Conservation (phyloP, 345 rosid genomes). For the Eucalyptus regnans region DNA sequence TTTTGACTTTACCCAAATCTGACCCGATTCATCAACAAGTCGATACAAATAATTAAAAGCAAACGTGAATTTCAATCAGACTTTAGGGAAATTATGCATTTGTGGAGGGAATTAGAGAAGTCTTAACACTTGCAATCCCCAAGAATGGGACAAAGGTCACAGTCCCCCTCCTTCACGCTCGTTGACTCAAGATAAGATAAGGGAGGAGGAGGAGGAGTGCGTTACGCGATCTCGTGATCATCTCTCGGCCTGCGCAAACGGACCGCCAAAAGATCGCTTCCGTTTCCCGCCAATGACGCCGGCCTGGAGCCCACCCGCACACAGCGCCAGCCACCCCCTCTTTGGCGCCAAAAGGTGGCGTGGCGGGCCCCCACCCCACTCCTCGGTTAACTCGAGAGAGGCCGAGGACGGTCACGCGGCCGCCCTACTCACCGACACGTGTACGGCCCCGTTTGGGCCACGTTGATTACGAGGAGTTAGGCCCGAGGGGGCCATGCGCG, state of each 20-base stretch:
- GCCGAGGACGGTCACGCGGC: neutral
- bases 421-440: neutral
- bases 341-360: constrained; percentile 15
- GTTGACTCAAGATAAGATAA: neutral
- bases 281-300: constrained; percentile 29
- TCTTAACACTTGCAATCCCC: neutral
- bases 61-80: neutral
- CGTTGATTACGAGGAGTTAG: neutral
- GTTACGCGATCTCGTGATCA: neutral
- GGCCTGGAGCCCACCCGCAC: constrained; percentile 5
- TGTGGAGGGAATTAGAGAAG: neutral
- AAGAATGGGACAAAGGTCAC: neutral
- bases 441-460: neutral
- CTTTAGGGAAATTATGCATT: neutral
- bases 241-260: neutral
- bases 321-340: neutral
- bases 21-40: fast-evolving
- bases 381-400: neutral
- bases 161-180: neutral
- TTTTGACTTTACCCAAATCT: fast-evolving
- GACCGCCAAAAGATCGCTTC: constrained; percentile 2
- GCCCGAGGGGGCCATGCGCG: neutral
- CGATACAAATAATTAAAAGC: neutral
- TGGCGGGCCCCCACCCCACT: neutral
- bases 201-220: neutral